Conservation (phyloP, 176 grass and related monocot genomes). For the Eragrostis nindensis region DNA sequence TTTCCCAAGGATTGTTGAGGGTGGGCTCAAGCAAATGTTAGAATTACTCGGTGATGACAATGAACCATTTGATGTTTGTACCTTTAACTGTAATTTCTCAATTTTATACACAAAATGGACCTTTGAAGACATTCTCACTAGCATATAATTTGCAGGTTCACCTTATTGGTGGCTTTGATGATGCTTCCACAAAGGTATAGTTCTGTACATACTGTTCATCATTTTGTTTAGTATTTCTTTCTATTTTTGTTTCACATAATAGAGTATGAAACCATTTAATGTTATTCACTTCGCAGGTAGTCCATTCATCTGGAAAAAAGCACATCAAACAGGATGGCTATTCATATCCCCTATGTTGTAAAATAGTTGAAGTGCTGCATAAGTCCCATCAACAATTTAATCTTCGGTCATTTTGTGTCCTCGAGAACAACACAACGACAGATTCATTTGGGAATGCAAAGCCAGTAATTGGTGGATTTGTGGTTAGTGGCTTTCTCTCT, state of each 20-base stretch:
- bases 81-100: slow-evolving; percentile 37
- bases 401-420: slow-evolving; percentile 69
- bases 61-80: slow-evolving; percentile 83
- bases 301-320: slow-evolving; percentile 45
- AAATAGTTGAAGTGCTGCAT: slow-evolving; percentile 72
- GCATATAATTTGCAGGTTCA: slow-evolving; percentile 67
- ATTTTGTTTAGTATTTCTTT: slow-evolving; percentile 15
- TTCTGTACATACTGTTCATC: slow-evolving; percentile 9
- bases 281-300: slow-evolving; percentile 40
- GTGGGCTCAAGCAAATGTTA: slow-evolving; percentile 84
- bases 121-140: slow-evolving; percentile 37
- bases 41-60: slow-evolving; percentile 65
- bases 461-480: slow-evolving; percentile 73
- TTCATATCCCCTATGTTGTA: slow-evolving; percentile 78
- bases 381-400: slow-evolving; percentile 62
- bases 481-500: slow-evolving; percentile 53
- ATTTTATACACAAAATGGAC: slow-evolving; percentile 6
- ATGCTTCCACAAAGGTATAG: slow-evolving; percentile 68
- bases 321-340: slow-evolving; percentile 56
- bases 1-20: slow-evolving; percentile 70
- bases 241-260: neutral
- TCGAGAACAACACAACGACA: slow-evolving; percentile 70
- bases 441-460: slow-evolving; percentile 65
- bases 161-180: slow-evolving; percentile 78
- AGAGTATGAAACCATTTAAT: slow-evolving; percentile 13